phyloP scores from a whole-genome alignment of 1,284 basidiomycete species.

The Xerocomus alliaceus region DNA sequence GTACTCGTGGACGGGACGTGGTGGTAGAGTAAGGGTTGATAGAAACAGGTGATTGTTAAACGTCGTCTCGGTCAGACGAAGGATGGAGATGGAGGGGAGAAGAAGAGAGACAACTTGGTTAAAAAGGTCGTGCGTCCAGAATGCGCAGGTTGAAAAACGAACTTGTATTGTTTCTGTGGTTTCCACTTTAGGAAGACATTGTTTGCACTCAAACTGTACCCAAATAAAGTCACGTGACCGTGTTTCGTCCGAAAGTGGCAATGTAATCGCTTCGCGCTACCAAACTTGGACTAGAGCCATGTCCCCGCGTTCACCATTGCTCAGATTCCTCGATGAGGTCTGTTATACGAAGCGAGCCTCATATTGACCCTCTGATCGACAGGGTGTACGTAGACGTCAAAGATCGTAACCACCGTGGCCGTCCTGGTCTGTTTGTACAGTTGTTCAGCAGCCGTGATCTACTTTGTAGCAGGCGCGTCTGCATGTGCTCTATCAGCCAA shows the following conservation, averaged over 20 bases:
- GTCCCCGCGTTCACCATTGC: constrained; percentile 23
- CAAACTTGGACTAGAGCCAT: neutral
- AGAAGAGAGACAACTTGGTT: constrained; percentile 11
- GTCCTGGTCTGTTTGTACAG: constrained; percentile 67
- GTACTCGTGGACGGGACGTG: constrained; percentile 61
- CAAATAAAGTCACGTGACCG: constrained; percentile 44
- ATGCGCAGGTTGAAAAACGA: constrained; percentile 42
- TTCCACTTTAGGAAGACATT: constrained; percentile 34
- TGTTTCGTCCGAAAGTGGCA: constrained; percentile 33
- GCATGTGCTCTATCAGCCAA: constrained; percentile 72
- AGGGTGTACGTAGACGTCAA: constrained; percentile 31
- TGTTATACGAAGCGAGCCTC: constrained; percentile 1
- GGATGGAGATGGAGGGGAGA: constrained; percentile 15
- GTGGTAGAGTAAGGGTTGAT: constrained; percentile 60
- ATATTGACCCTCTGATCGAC: constrained; percentile 13
- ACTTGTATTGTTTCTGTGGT: constrained; percentile 36
- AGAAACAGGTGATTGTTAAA: constrained; percentile 1
- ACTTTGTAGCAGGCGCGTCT: constrained; percentile 71
- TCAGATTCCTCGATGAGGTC: constrained; percentile 44
- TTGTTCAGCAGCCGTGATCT: constrained; percentile 70
- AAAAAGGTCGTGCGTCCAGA: constrained; percentile 17
- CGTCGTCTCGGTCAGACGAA: constrained; percentile 31
- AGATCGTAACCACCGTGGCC: constrained; percentile 62
- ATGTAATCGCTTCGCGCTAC: constrained; percentile 24
- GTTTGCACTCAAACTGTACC: constrained; percentile 37